Evolutionary conservation across 2,329 filamentous ascomycete species (phyloP).

Genomic region (Lasiodiplodia sp.): DNA sequence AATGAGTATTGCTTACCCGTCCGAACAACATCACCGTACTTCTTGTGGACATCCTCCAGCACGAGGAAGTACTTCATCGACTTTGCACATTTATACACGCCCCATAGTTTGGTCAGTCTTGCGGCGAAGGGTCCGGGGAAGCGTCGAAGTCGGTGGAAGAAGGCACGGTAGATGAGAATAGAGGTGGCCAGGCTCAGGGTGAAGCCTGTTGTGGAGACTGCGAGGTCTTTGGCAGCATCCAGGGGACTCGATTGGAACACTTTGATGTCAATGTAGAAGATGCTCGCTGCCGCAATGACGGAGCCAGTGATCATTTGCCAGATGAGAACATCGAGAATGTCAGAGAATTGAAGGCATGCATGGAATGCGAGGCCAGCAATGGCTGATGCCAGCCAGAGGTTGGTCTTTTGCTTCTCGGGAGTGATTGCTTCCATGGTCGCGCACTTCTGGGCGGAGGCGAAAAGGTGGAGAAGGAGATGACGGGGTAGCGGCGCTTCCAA

Average conservation of each 20-base stretch:
- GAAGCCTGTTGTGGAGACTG: neutral
- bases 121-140: conserved; percentile 46
- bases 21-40: conserved; percentile 10
- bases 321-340: conserved; percentile 6
- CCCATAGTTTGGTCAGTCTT: conserved; percentile 43
- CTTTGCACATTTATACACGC: conserved; percentile 33
- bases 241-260: neutral
- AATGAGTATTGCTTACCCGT: neutral
- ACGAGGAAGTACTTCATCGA: neutral
- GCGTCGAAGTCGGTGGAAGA: conserved; percentile 43
- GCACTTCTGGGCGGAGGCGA: neutral
- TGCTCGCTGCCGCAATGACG: neutral
- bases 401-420: neutral
- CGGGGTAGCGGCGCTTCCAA: no score
- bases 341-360: neutral
- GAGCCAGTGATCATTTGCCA: neutral
- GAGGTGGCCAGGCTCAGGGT: neutral
- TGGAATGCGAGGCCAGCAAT: neutral
- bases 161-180: conserved; percentile 39
- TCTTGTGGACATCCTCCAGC: neutral
- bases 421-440: neutral
- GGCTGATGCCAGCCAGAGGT: conserved; percentile 8
- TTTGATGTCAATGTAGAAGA: conserved; percentile 8
- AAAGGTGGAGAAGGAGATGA: neutral
- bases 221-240: neutral